Conservation (phyloP, 2,329 filamentous ascomycete species). For the Pseudogymnoascus sp. region DNA sequence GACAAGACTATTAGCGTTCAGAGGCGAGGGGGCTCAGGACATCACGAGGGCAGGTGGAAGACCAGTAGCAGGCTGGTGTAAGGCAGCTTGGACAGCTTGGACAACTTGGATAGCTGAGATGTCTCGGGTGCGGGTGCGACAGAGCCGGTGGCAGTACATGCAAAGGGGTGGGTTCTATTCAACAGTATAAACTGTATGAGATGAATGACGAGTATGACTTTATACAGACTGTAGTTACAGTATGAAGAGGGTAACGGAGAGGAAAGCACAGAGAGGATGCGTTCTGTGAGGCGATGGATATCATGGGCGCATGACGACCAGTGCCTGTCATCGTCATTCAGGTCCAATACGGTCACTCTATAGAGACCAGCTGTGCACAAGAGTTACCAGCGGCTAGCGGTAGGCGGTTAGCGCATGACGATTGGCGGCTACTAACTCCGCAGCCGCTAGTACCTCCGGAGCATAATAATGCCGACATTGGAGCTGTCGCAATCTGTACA, state of each 20-base stretch:
- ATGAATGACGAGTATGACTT: not conserved
- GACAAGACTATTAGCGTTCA: not conserved
- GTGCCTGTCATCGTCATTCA: not conserved
- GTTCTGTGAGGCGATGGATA: not conserved
- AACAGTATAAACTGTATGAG: not conserved
- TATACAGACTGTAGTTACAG: not conserved
- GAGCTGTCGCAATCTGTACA: conserved; percentile 5
- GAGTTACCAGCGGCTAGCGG: not conserved
- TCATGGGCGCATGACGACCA: not conserved
- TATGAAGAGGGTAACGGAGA: not conserved
- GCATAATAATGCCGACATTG: not conserved
- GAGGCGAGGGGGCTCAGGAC: not conserved
- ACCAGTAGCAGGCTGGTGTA: not conserved
- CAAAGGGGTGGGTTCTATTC: not conserved
- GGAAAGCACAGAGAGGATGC: not conserved
- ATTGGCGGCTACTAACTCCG: not conserved
- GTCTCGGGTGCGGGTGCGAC: not conserved
- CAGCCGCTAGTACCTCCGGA: not conserved
- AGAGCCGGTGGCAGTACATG: not conserved
- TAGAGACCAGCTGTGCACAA: not conserved
- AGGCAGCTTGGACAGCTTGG: not conserved
- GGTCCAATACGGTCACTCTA: not conserved
- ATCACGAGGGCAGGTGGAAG: not conserved
- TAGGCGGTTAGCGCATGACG: not conserved
- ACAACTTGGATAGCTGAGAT: not conserved